Conservation (phyloP, 176 grass and related monocot species). For the Carex parvula region DNA sequence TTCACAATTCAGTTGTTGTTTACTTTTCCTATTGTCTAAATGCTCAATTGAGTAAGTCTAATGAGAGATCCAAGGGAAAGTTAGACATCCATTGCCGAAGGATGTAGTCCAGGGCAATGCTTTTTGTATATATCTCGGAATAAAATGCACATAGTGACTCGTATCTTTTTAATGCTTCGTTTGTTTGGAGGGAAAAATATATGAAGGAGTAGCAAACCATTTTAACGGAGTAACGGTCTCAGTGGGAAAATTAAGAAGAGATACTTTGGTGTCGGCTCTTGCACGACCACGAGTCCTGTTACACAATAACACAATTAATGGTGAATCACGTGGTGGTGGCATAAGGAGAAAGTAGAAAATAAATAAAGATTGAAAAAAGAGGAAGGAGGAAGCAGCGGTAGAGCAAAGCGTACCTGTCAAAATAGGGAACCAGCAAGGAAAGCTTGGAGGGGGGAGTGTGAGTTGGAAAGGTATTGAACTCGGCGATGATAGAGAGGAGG, state of each 20-base stretch:
- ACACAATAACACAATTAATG: slow-evolving; percentile 9
- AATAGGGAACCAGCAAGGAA: slow-evolving; percentile 77
- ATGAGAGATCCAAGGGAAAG: background rate
- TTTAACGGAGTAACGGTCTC: slow-evolving; percentile 34
- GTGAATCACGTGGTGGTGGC: background rate
- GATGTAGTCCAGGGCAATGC: background rate
- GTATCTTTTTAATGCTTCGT: background rate
- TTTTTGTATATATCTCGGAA: background rate
- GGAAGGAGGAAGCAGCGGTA: background rate
- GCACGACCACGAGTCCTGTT: slow-evolving; percentile 54
- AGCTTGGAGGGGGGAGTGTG: slow-evolving; percentile 32
- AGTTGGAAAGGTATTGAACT: slow-evolving; percentile 42
- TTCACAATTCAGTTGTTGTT: background rate
- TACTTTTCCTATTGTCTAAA: background rate
- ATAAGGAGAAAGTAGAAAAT: no score
- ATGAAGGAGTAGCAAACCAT: slow-evolving; percentile 38
- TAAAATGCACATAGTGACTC: background rate
- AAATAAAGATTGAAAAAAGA: background rate
- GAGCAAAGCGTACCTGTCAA: slow-evolving; percentile 44
- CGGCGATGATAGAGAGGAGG: slow-evolving; percentile 42
- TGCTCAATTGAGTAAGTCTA: background rate
- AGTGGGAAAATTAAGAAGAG: slow-evolving; percentile 33
- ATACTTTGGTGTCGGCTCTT: slow-evolving; percentile 32
- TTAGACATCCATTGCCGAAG: background rate
- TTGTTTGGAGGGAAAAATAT: background rate